phyloP scores from a whole-genome alignment of 2,329 filamentous ascomycete species.

The Fusarium fujikuroi region DNA sequence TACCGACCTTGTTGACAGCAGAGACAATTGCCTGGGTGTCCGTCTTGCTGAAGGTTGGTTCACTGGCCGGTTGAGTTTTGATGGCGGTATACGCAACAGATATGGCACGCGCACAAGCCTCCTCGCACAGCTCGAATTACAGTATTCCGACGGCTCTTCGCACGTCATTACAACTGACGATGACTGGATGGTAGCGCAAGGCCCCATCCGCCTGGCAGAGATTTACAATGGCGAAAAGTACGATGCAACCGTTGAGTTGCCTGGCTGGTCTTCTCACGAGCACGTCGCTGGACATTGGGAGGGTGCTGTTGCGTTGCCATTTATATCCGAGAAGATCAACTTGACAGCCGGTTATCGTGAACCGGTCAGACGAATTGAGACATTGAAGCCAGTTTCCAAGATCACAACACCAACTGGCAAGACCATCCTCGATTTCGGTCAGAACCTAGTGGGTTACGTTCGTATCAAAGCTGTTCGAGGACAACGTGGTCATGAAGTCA shows the following conservation, averaged over 20 bases:
- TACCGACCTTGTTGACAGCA: conserved; percentile 48
- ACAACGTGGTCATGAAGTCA: conserved; percentile 53
- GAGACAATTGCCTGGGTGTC: conserved; percentile 31
- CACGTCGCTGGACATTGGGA: conserved; percentile 18
- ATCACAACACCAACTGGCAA: conserved; percentile 55
- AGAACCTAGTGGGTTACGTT: conserved; percentile 66
- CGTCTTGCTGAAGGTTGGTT: conserved; percentile 63
- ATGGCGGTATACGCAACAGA: conserved; percentile 43
- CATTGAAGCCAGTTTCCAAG: conserved; percentile 45
- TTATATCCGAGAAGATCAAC: conserved; percentile 11
- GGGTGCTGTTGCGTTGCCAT: conserved; percentile 10
- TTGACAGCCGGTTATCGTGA: conserved; percentile 56
- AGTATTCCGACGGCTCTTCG: conserved; percentile 45
- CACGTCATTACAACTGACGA: conserved; percentile 50
- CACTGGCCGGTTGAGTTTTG: conserved; percentile 50
- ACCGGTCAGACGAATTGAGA: conserved; percentile 54
- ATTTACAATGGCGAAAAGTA: conserved; percentile 66
- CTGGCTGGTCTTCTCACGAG: conserved; percentile 26
- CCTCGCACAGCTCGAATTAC: conserved; percentile 54
- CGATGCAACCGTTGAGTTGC: conserved; percentile 50
- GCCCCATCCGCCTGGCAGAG: conserved; percentile 52
- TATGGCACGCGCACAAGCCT: conserved; percentile 54
- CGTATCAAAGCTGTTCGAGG: conserved; percentile 51
- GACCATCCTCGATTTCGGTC: conserved; percentile 63
- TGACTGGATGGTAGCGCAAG: conserved; percentile 51